Conservation (phyloP, 108 stramenopile genomes). For the Parmales sp. region DNA sequence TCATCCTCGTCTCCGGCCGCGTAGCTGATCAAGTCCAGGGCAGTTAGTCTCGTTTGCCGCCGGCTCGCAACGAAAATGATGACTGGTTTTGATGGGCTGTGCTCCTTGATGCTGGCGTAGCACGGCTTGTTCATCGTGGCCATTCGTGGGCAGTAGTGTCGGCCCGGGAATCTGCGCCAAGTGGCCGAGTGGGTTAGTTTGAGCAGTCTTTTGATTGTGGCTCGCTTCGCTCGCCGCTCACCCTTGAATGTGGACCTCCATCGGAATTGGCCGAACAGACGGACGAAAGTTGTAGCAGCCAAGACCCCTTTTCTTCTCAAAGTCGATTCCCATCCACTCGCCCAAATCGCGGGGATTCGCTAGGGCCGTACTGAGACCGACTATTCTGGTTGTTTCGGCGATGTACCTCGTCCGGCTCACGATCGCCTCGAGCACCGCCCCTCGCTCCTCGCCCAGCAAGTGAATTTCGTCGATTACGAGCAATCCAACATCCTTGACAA, state of each 20-base stretch:
- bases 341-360: slow-evolving; percentile 92
- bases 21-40: slow-evolving; percentile 77
- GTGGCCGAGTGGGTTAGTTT: too few species aligned
- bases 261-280: slow-evolving; percentile 88
- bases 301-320: slow-evolving; percentile 39
- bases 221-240: too few species aligned
- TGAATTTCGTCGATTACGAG: slow-evolving; percentile 98
- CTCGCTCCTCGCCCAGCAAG: slow-evolving; percentile 94
- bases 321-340: slow-evolving; percentile 91
- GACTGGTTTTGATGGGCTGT: slow-evolving; percentile 78
- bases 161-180: slow-evolving; percentile 92
- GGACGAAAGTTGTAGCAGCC: slow-evolving; percentile 91
- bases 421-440: slow-evolving; percentile 96
- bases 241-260: slow-evolving; percentile 87
- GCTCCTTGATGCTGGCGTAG: slow-evolving; percentile 88
- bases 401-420: slow-evolving; percentile 29
- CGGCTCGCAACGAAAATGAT: slow-evolving; percentile 87
- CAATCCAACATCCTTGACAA: slow-evolving; percentile 70
- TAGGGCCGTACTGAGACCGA: slow-evolving; percentile 91
- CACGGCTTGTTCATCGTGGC: slow-evolving; percentile 99
- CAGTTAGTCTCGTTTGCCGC: slow-evolving; percentile 92
- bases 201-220: too few species aligned
- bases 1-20: slow-evolving; percentile 72
- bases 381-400: slow-evolving; percentile 51
- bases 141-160: slow-evolving; percentile 92